Base-by-base conservation (phyloP, 1,284 basidiomycete species). In the Moesziomyces globuligerus region DNA sequence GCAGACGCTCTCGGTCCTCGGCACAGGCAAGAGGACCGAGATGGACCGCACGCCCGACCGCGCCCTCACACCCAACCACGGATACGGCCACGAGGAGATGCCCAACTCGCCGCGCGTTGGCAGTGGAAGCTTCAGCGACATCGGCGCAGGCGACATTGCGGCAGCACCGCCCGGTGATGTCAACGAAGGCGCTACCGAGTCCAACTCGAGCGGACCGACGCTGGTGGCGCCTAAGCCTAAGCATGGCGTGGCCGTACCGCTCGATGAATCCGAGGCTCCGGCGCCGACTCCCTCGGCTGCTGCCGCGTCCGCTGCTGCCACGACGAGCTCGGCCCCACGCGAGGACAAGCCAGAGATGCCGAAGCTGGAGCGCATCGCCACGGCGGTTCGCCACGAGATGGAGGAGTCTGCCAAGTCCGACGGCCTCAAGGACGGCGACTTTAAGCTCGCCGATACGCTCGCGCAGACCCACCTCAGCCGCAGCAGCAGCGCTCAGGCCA, bases 371-470 rank as follows among this genome's bases (percentile, higher is more conserved):
- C 72, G 72, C 10, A 76, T 74, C 61, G 56, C 60, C 21, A 73
- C 73, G 7, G 36, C 54, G 20, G 61, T 74, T 6, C 72, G 77
- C 21, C 48, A 66, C 4, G 75, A 80, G 58, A 74, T 75, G 52
- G 68, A 74, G 37, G 54, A 68, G 26, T 72, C 72, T 6, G 77
- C 79, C 40, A 70, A 68, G 32, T 60, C 69, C 7, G 75, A 81
- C 39, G 79, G 77, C 18, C 65, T 81, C 48, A 59, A 65, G 36
- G 62, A 71, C 17, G 71, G 65, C 11, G 74, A 83, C 34, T 73
- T 83, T 26, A 65, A 76, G 48, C 71, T 75, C 18, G 80, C 80
- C 10, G 75, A 79, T n/a, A 54, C 73, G 38, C 58, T 82, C 1
- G 55, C 58, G 18, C 62, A 64, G 42, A 56, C 59, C 9, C 58